These are phyloP conservation scores for Fusarium irregulare DNA, from an alignment of 2,329 filamentous ascomycete species.

Conservation along the genomic window DNA sequence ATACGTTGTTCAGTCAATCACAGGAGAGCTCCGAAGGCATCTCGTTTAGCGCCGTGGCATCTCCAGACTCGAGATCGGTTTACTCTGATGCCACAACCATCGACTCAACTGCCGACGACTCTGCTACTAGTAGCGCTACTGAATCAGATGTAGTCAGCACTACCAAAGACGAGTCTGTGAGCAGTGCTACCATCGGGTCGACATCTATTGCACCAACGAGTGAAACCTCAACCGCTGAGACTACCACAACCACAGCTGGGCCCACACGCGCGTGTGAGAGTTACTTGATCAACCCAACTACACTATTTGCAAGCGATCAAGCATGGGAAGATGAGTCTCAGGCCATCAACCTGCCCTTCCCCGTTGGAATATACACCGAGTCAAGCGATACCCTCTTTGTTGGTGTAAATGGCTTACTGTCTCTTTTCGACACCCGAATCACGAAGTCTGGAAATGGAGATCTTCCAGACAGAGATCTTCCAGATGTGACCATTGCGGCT, in stretches of 20 bases:
- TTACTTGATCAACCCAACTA: background rate
- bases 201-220: background rate
- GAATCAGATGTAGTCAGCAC: background rate
- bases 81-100: too few relatives aligned
- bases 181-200: background rate
- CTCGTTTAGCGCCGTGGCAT: too few relatives aligned
- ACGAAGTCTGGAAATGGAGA: background rate
- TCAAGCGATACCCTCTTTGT: background rate
- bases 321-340: background rate
- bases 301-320: background rate
- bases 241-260: background rate
- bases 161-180: rapidly evolving
- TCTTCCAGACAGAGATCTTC: background rate
- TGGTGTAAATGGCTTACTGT: background rate
- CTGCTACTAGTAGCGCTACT: too few relatives aligned
- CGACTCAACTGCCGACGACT: too few relatives aligned
- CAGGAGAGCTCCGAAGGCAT: too few relatives aligned
- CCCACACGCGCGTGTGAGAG: background rate
- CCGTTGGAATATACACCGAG: background rate
- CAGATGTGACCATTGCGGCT: background rate
- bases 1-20: too few relatives aligned
- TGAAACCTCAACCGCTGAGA: background rate
- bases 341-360: background rate
- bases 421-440: background rate
- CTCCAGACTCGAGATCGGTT: too few relatives aligned